Evolutionary conservation across 164 flowering plant species (phyloP).

Genomic region (Tetrastigma voinierianum): DNA sequence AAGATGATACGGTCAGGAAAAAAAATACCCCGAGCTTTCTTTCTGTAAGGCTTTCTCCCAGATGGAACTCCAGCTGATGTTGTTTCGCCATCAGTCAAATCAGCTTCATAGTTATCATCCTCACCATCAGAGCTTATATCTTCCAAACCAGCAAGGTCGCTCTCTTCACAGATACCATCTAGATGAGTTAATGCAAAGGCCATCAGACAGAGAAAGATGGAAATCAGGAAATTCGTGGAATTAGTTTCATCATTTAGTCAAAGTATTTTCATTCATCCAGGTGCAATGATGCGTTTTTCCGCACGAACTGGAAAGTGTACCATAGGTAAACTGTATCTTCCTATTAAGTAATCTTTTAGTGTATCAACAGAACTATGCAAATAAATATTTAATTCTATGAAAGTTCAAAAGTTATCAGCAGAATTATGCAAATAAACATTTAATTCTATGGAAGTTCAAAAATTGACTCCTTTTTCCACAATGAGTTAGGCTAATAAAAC

Average conservation of each 20-base stretch:
- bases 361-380: too few relatives aligned
- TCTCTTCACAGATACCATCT: slow-evolving; percentile 99
- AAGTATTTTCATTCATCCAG: too few relatives aligned
- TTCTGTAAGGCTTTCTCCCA: slow-evolving; percentile 53
- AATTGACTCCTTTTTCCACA: not conserved
- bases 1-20: not conserved
- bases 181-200: slow-evolving; percentile 11
- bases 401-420: too few relatives aligned
- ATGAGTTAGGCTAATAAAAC: not conserved
- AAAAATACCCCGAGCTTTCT: slow-evolving; percentile 65
- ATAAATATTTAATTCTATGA: too few relatives aligned
- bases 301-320: too few relatives aligned
- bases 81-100: slow-evolving; percentile 64
- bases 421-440: too few relatives aligned
- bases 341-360: too few relatives aligned
- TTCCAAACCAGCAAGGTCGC: slow-evolving; percentile 94
- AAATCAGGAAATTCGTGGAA: not conserved
- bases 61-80: slow-evolving; percentile 38
- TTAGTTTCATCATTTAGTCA: too few relatives aligned
- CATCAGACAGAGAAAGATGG: not conserved
- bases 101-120: slow-evolving; percentile 88
- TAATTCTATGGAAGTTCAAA: too few relatives aligned
- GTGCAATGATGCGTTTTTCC: too few relatives aligned
- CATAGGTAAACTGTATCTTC: too few relatives aligned
- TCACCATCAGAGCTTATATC: slow-evolving; percentile 92